Percentiles rank a stretch among this genome's conserved stretches.
Conservation (phyloP, 1,139 yeast genomes). For the Pichia sp. region DNA sequence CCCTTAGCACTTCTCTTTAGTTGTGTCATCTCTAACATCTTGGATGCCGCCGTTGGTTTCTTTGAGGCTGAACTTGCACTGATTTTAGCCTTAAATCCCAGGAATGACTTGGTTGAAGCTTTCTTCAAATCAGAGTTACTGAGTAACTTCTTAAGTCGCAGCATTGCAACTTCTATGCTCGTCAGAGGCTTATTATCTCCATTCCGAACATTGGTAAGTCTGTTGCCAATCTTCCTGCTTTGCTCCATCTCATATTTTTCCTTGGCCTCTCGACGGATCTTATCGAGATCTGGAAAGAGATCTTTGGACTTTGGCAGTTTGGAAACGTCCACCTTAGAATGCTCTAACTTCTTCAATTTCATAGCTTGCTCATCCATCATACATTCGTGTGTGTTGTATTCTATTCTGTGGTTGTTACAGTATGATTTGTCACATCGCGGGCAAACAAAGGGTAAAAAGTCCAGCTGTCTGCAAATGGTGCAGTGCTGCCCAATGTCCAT, state of each 20-base stretch:
- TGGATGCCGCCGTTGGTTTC: not conserved
- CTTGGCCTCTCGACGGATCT: conserved; percentile 33
- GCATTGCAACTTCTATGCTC: conserved; percentile 15
- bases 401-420: conserved; percentile 49
- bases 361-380: conserved; percentile 13
- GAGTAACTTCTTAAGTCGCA: conserved; percentile 12
- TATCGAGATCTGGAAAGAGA: conserved; percentile 52
- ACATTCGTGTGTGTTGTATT: conserved; percentile 20
- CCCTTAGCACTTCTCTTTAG: conserved; percentile 60
- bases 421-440: conserved; percentile 46
- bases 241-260: conserved; percentile 9
- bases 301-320: conserved; percentile 28
- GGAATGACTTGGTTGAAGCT: conserved; percentile 14
- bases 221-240: conserved; percentile 11
- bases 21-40: conserved; percentile 32
- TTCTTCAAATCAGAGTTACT: not conserved
- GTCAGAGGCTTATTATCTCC: conserved; percentile 10
- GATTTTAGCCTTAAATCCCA: not conserved
- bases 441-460: conserved; percentile 65
- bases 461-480: conserved; percentile 52
- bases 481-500: conserved; percentile 70
- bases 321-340: conserved; percentile 5
- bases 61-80: not conserved
- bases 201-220: conserved; percentile 9
- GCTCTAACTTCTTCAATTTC: conserved; percentile 4